Percentiles rank a stretch among this genome's conserved stretches.
Evolutionary conservation across 371 early-diverging fungal species (phyloP).

Genomic region (Phascolomyces articulosus): DNA sequence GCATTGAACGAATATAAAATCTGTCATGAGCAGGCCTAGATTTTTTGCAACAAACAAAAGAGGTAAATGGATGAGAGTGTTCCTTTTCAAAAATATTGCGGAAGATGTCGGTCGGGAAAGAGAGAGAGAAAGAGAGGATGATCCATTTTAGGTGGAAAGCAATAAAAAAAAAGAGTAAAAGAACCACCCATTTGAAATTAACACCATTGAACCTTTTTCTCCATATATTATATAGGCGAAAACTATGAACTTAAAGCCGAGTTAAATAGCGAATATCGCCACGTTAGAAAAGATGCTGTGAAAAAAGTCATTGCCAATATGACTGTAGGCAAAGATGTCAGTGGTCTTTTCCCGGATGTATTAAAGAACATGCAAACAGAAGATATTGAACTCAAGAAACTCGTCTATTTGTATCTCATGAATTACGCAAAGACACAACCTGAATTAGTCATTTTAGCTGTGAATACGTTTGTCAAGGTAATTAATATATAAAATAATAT

Average conservation of each 20-base stretch:
- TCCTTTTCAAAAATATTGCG: not conserved
- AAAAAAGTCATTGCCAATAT: slow-evolving; percentile 95
- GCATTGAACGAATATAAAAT: not conserved
- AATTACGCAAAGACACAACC: slow-evolving; percentile 89
- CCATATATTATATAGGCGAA: slow-evolving; percentile 73
- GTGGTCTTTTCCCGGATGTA: slow-evolving; percentile 91
- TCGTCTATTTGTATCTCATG: slow-evolving; percentile 90
- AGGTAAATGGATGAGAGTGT: slow-evolving; percentile 4
- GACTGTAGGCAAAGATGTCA: slow-evolving; percentile 90
- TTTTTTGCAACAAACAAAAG: slow-evolving; percentile 13
- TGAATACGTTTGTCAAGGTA: slow-evolving; percentile 72
- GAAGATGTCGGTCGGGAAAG: not conserved
- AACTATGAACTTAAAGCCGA: slow-evolving; percentile 95
- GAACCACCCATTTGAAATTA: too few species aligned
- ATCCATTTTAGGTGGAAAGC: not conserved
- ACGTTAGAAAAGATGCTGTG: slow-evolving; percentile 95
- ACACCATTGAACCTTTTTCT: too few species aligned
- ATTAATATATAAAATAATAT: not conserved
- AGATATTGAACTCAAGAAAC: slow-evolving; percentile 90
- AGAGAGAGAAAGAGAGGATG: not conserved
- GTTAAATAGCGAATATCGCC: slow-evolving; percentile 94
- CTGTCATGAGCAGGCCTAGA: slow-evolving; percentile 8
- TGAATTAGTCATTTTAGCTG: slow-evolving; percentile 87
- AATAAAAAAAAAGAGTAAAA: too few species aligned
- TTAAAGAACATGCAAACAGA: slow-evolving; percentile 99